These are phyloP conservation scores for Durusdinium trenchii DNA, from an alignment of 73 alveolate species.

Conservation along the genomic window DNA sequence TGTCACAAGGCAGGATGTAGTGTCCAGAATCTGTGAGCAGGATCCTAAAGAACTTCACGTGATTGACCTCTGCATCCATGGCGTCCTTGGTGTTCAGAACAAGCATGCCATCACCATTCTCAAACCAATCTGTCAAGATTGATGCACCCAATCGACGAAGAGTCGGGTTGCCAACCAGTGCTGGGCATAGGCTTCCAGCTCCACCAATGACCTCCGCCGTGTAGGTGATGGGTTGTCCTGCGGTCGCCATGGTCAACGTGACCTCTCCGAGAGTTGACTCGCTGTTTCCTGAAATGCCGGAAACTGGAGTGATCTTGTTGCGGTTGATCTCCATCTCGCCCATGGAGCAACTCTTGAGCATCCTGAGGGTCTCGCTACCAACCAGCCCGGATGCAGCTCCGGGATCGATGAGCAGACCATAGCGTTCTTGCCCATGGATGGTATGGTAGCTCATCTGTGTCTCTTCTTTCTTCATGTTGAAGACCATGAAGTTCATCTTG, in stretches of 20 bases:
- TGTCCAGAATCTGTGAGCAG: too few species aligned
- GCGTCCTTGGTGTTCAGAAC: too few species aligned
- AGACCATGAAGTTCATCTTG: background rate
- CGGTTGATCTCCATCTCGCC: background rate
- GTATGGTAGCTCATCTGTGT: background rate
- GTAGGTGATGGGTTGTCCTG: background rate
- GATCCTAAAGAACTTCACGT: too few species aligned
- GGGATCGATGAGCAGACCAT: background rate
- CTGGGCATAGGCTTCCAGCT: background rate
- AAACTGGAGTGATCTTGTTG: background rate
- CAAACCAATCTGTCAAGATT: too few species aligned
- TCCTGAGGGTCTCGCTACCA: background rate
- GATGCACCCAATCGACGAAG: too few species aligned
- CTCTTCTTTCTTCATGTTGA: background rate
- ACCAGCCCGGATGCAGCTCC: background rate
- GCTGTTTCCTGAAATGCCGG: background rate
- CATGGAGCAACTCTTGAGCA: too few species aligned
- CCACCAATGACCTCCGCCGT: background rate
- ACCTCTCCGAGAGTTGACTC: conserved; percentile 2
- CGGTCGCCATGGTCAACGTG: background rate
- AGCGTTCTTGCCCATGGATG: background rate
- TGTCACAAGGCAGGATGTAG: too few species aligned
- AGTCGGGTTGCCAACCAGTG: background rate
- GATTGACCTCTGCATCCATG: too few species aligned
- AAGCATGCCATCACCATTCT: too few species aligned